Percentiles rank a stretch among this genome's conserved stretches.
These are phyloP conservation scores for Skeletonema grethae DNA, from an alignment of 108 stramenopile species.

Conservation along the genomic window DNA sequence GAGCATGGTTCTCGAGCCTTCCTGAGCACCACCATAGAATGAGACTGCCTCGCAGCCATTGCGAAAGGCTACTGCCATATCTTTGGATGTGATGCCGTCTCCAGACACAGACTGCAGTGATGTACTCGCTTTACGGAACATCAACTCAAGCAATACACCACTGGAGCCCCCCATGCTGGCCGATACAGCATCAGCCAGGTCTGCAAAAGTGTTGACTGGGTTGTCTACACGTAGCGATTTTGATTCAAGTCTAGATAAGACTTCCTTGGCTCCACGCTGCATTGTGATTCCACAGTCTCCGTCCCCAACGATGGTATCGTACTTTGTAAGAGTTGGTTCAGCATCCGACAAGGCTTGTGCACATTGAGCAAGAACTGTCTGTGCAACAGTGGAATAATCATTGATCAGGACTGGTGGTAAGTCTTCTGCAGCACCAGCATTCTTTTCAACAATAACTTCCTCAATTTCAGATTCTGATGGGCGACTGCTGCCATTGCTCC, in stretches of 20 bases:
- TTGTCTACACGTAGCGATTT: conserved; percentile 47
- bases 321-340: conserved; percentile 85
- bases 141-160: conserved; percentile 91
- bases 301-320: conserved; percentile 95
- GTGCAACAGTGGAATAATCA: conserved; percentile 38
- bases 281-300: conserved; percentile 98
- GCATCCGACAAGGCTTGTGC: conserved; percentile 64
- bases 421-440: conserved; percentile 12
- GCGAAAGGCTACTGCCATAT: conserved; percentile 72
- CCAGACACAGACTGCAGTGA: conserved; percentile 30
- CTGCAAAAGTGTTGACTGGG: conserved; percentile 63
- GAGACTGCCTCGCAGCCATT: conserved; percentile 88
- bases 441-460: conserved; percentile 41
- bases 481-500: conserved; percentile 40
- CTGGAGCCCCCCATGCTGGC: conserved; percentile 96
- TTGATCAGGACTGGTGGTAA: conserved; percentile 55
- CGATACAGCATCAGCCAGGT: conserved; percentile 81
- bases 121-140: conserved; percentile 86
- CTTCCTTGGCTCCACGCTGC: conserved; percentile 89
- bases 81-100: conserved; percentile 47
- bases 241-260: conserved; percentile 59
- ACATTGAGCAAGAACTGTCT: conserved; percentile 39
- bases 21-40: conserved; percentile 91
- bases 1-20: conserved; percentile 95
- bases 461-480: conserved; percentile 59